Evolutionary conservation across 2,329 filamentous ascomycete genomes (phyloP), one percentile per base, ranked within the genome.

Genomic region (Fusarium falciforme): DNA sequence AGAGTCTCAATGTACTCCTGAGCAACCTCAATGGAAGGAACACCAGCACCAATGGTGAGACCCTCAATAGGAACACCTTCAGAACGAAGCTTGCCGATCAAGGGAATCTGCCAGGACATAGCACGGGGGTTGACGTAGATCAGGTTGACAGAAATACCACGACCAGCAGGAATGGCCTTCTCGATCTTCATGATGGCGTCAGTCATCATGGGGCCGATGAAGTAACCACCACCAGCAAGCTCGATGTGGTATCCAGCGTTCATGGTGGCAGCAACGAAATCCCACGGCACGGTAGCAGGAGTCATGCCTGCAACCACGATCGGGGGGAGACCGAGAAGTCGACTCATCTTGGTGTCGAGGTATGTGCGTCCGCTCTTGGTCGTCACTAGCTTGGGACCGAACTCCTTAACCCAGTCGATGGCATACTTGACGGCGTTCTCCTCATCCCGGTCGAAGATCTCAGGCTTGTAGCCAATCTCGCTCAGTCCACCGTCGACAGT

Each of bases 401-500:
- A 95, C 82, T 98, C 95, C 84, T 97, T 97, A 67, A 99, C 95
- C 97, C 97, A 99, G 83, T 99, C 94, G 33, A 95, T 93, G 58
- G 96, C 96, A 82, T 95, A 98, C 83, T 95, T 96, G 79, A 99
- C 93, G 6, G 96, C 95, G 79, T 98, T 91, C 81, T 98, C 94
- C 79, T 95, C 94, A 81, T 99, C 96, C 66, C 96, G 93, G 81
- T 99, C 96, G 78, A 99, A 99, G 61, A 99, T 89, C 85, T 99
- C 96, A 3, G 96, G 93, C 88, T 99, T 99, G 88, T 98, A 99
- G 64, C 96, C 96, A 71, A 99, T 93, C 83, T 98, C 96, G 35
- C 89, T 88, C 68, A 97, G 93, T 22, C 95, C 95, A 61, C 96
- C 96, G 79, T 96, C 94, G 78, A 99, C 93, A n/a, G 94, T 90